Base-by-base conservation (phyloP, 306 rosid genomes). In the Quercus bicolor region DNA sequence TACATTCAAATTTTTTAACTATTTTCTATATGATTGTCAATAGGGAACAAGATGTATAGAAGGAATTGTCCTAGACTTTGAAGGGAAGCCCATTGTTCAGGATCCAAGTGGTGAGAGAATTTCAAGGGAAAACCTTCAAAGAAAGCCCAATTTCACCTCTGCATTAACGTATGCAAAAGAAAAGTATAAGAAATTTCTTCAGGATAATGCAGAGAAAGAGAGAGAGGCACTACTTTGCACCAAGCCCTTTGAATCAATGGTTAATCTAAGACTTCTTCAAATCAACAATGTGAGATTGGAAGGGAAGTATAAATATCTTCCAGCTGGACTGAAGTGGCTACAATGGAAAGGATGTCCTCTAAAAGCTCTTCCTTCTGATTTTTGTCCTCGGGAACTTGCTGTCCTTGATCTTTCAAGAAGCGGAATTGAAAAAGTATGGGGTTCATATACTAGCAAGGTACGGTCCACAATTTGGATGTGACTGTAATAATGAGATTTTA, bases 261-360 rank as follows among this genome's bases (percentile, higher is more conserved):
- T 51, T 56, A 81, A 76, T 7, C 75, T 89, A 73, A 77, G 86
- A 75, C 74, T 84, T 71, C 97, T 91, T 68, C 88, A 89, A 81
- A 88, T 90, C 64, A 88, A 91, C 76, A 20, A 86, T 77, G 48
- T 78, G 79, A 76, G 81, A 69, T 69, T 89, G 80, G 77, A 82
- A 82, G 97, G 97, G 3, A 64, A 68, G 56, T 70, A 75, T 43
- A 77, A 55, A 61, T 77, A 1, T 28, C 85, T 91, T 57, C 94
- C 97, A 5, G 70, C 76, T n/a, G 75, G 68, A 59, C 64, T 91
- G 79, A 91, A 79, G 84, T 91, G 92, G 94, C 77, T 91, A 55
- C 89, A 91, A 61, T 91, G 94, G 97, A 88, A 75, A 79, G 88
- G 75, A 16, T 89, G 97, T 73, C 88, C 91, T 64, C 68, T 77